Evolutionary conservation across 2,329 filamentous ascomycete species (phyloP).

Genomic region (Talaromyces pinophilus): DNA sequence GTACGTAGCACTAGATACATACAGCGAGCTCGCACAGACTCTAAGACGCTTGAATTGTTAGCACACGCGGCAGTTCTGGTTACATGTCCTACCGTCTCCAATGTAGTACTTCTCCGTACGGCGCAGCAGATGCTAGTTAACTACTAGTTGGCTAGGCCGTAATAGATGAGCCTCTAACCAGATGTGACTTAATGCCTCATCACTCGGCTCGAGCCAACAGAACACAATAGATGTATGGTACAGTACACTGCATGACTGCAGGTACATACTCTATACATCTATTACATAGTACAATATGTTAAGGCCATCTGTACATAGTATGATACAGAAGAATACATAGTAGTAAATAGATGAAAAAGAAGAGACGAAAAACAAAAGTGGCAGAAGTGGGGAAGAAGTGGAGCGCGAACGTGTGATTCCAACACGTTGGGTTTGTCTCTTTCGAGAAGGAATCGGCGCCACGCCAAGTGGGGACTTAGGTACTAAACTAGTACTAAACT

Average conservation of each 20-base stretch:
- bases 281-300: neutral
- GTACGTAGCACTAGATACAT: neutral
- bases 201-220: neutral
- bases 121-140: neutral
- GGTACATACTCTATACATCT: neutral
- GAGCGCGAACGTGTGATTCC: slow-evolving; percentile 23
- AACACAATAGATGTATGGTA: neutral
- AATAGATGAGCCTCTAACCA: slow-evolving; percentile 1
- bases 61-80: slow-evolving; percentile 6
- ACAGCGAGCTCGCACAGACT: slow-evolving; percentile 4
- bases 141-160: neutral
- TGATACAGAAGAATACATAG: neutral
- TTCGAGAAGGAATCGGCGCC: slow-evolving; percentile 16
- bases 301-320: neutral
- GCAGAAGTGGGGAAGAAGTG: slow-evolving; percentile 3
- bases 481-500: neutral
- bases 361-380: neutral
- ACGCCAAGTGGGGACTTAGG: slow-evolving; percentile 7
- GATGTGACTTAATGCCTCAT: neutral
- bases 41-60: neutral
- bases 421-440: slow-evolving; percentile 19
- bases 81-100: neutral
- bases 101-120: neutral
- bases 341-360: neutral
- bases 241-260: slow-evolving; percentile 1